Conservation (phyloP, 768 basidiomycete species). For the Mycena filopes region DNA sequence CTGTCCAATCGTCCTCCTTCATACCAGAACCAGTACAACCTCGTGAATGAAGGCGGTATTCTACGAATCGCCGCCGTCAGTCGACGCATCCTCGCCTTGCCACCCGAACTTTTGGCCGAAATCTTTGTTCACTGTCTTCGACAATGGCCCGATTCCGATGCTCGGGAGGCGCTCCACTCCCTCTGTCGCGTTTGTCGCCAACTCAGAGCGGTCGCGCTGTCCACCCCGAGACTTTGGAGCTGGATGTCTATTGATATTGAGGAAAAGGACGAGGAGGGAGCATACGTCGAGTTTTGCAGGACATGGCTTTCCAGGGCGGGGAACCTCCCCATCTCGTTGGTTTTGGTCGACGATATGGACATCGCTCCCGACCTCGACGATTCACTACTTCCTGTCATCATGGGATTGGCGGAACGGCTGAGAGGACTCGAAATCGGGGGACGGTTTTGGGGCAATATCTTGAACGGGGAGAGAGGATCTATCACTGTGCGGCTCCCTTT, state of each 20-base stretch:
- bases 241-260: background rate
- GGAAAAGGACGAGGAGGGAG: background rate
- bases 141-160: background rate
- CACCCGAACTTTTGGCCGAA: conserved; percentile 3
- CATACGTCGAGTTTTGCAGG: background rate
- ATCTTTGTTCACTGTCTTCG: conserved; percentile 11
- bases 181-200: conserved; percentile 8
- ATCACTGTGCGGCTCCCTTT: background rate
- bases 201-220: conserved; percentile 6
- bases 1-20: too few species aligned
- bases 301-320: conserved; percentile 5
- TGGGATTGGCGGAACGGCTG: background rate
- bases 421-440: background rate
- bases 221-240: conserved; percentile 14
- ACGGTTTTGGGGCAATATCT: background rate
- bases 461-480: too few species aligned
- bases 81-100: conserved; percentile 2
- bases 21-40: too few species aligned
- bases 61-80: background rate
- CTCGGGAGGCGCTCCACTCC: background rate
- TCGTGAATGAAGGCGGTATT: too few species aligned
- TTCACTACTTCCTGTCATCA: background rate
- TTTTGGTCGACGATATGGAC: background rate
- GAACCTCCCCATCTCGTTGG: background rate
- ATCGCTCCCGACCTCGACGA: background rate